Evolutionary conservation across 768 basidiomycete genomes (phyloP), one percentile per base, ranked within the genome.

Genomic region (Auriscalpium microsporum): DNA sequence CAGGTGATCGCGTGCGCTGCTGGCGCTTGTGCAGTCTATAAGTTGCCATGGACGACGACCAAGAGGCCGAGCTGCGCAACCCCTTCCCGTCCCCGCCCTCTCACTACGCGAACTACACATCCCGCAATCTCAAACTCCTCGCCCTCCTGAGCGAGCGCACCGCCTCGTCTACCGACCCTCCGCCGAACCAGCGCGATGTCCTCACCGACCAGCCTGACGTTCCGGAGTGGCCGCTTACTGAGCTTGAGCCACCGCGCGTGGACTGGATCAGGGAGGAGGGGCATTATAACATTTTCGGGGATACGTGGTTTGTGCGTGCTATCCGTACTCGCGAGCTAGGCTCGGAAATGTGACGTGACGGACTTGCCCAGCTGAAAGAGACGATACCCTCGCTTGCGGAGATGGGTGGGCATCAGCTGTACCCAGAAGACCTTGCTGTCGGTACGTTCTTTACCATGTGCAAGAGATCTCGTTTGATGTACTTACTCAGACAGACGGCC

Each of bases 181-280:
- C 78, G 10, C 62, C 71, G 28, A 76, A 78, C 58, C 90, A 90
- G 63, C 75, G 80, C 55, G 79, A 84, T 46, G 63, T 84, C 35
- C 73, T 92, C 42, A 69, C 77, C 8, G 91, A 90, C 72, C 84
- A 91, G 64, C 63, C 70, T 2, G 84, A 90, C 53, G 71, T 91
- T 10, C 90, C 90, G 8, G 80, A 88, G 17, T 91, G 87, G 88
- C 78, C 85, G 17, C 72, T 94, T 44, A 69, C 68, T 3, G 83
- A 84, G 59, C 77, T 95, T 10, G 87, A 93, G 66, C 91, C 87
- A 69, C 93, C 93, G 38, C 79, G 90, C 46, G 83, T 88, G 13
- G 92, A 94, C 64, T 94, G 92, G 91, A 87, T 95, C 51, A 75
- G 90, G 1, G 88, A 93, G 61, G 90, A 90, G 58, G 86, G 86